These are phyloP conservation scores for Aphanocladium album DNA, from an alignment of 2,329 filamentous ascomycete species.

Conservation along the genomic window DNA sequence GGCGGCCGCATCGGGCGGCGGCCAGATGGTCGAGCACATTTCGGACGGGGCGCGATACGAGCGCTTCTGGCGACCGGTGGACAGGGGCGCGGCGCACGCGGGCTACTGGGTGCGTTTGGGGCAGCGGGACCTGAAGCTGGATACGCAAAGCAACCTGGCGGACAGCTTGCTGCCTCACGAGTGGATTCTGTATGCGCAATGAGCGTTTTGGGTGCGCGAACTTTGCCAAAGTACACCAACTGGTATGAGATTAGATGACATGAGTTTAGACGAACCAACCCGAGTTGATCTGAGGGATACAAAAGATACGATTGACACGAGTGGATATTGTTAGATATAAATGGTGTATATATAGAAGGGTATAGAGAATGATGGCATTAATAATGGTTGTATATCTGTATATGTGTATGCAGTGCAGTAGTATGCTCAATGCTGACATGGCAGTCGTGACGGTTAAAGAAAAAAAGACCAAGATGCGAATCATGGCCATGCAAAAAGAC, in stretches of 20 bases:
- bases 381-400: background rate
- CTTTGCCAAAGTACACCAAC: no score
- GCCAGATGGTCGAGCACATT: conserved; percentile 18
- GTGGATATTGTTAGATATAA: background rate
- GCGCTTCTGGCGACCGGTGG: conserved; percentile 20
- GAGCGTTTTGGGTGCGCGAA: background rate
- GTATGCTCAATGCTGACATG: background rate
- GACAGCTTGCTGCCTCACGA: conserved; percentile 1
- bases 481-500: background rate
- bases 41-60: conserved; percentile 16
- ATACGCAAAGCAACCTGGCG: background rate
- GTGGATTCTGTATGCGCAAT: conserved; percentile 12
- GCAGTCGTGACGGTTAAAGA: conserved; percentile 1
- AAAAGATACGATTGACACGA: background rate
- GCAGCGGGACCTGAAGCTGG: conserved; percentile 16
- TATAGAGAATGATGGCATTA: conserved; percentile 8
- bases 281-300: no score
- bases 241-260: background rate
- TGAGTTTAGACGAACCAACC: background rate
- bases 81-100: conserved; percentile 5
- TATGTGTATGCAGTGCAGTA: background rate
- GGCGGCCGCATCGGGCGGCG: conserved; percentile 12
- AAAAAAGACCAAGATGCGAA: background rate
- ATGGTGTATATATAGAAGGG: conserved; percentile 8
- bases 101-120: conserved; percentile 26